phyloP scores from a whole-genome alignment of 2,329 filamentous ascomycete genomes.

The Leptodontidium sp. region DNA sequence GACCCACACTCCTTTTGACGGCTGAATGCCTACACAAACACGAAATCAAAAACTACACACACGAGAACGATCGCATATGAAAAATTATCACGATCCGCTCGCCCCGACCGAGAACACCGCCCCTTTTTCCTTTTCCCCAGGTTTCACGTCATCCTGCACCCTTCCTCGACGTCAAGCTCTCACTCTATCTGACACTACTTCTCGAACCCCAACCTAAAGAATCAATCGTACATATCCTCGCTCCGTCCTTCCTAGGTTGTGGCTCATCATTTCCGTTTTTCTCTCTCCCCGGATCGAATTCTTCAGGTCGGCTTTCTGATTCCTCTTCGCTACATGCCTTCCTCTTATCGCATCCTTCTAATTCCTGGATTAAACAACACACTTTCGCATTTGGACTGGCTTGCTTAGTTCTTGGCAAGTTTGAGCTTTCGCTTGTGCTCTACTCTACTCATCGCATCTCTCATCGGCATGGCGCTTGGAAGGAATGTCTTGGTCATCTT shows the following conservation, averaged over 20 bases:
- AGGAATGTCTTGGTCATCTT: background rate
- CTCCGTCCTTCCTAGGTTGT: background rate
- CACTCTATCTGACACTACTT: constrained; percentile 13
- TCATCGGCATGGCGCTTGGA: constrained; percentile 13
- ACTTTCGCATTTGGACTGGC: constrained; percentile 14
- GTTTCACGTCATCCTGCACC: constrained; percentile 18
- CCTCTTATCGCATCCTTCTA: constrained; percentile 6
- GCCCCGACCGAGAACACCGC: constrained; percentile 14
- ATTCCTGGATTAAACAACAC: constrained; percentile 12
- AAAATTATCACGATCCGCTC: constrained; percentile 37
- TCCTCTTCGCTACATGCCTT: constrained; percentile 5
- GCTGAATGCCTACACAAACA: constrained; percentile 27
- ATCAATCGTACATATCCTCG: constrained; percentile 18
- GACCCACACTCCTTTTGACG: constrained; percentile 41
- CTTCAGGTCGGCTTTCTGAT: background rate
- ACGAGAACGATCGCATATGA: constrained; percentile 40
- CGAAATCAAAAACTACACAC: constrained; percentile 34
- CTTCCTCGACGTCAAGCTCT: constrained; percentile 11
- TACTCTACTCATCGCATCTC: constrained; percentile 14
- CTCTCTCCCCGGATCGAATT: background rate
- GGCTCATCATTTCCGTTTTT: constrained; percentile 14
- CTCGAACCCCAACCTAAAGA: constrained; percentile 16
- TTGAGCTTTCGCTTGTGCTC: background rate
- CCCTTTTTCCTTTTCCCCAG: constrained; percentile 20
- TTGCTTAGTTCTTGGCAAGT: constrained; percentile 17